Percentiles rank a stretch among this genome's conserved stretches.
These are phyloP conservation scores for Fusarium stilboides DNA, from an alignment of 2,329 filamentous ascomycete genomes.

Conservation along the genomic window DNA sequence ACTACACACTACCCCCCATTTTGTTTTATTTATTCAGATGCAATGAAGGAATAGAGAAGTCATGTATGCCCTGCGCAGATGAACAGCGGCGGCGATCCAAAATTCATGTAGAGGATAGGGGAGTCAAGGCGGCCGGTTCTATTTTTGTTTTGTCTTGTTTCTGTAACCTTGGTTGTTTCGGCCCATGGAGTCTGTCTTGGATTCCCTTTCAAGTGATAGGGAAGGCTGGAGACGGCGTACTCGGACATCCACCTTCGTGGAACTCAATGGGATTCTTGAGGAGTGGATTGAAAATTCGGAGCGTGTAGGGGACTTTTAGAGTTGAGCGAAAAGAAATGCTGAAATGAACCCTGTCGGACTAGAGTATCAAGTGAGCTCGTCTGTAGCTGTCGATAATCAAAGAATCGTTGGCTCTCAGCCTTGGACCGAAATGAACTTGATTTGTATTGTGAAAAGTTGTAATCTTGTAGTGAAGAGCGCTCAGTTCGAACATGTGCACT, in stretches of 20 bases:
- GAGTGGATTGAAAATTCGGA: conserved; percentile 47
- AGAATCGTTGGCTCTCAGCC: conserved; percentile 36
- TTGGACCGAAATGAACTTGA: background rate
- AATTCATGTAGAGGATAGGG: conserved; percentile 61
- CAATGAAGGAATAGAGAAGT: conserved; percentile 60
- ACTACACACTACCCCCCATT: conserved; percentile 48
- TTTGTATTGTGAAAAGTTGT: conserved; percentile 13
- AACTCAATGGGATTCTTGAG: conserved; percentile 36
- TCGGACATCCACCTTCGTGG: conserved; percentile 45
- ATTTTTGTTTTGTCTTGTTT: conserved; percentile 41
- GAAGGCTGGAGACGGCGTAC: conserved; percentile 45
- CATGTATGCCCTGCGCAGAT: conserved; percentile 58
- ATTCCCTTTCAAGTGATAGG: conserved; percentile 57
- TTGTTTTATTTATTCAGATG: conserved; percentile 49
- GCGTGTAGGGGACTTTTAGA: conserved; percentile 50
- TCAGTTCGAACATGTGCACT: background rate
- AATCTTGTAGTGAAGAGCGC: background rate
- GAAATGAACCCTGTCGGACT: conserved; percentile 44
- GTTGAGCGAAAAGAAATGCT: conserved; percentile 44
- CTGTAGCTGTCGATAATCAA: conserved; percentile 38
- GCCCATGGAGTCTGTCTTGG: conserved; percentile 47
- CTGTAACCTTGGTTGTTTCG: conserved; percentile 44
- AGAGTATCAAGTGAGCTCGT: conserved; percentile 56
- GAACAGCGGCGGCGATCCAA: conserved; percentile 55
- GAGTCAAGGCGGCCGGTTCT: conserved; percentile 57